Base-by-base conservation (phyloP, 345 rosid species). In the Acer saccharum region DNA sequence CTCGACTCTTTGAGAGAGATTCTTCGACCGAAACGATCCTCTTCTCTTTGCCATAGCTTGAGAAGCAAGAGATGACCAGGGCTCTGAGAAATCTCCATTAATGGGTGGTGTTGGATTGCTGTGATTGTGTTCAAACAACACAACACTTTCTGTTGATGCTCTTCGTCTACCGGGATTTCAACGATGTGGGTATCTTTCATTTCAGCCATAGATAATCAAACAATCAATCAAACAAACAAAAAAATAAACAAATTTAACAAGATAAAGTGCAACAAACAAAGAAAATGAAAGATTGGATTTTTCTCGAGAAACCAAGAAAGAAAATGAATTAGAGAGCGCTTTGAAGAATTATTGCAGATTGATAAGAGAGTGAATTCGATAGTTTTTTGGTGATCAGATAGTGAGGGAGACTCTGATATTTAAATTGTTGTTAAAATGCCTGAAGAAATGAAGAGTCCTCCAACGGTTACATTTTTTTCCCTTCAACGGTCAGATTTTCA, bases 41-140 rank as follows among this genome's bases (percentile, higher is more conserved):
- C 98, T 58, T 97, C 99, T 82, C 99, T 86, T 76, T 94, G 96
- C 98, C 98, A 92, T 44, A 94, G 85, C 81, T 97, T 94, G 68
- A 94, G 85, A 25, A 94, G 99, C 81, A 97, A 83, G 23, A 94
- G 86, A 78, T 97, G 98, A 52, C 99, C 99, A 1, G 99, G 98
- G 84, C 94, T 88, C 64, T 81, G 82, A 32, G 98, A 97, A 82
- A 97, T 97, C 76, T 97, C 98, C 80, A 87, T 84, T 29, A 93
- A 64, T 21, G 99, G 99, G 85, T 97, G 99, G 68, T 93, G 89
- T 79, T 93, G 98, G 69, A 97, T 88, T 69, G 91, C 94, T 3
- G 82, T 68, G 65, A 86, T 78, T 9, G 86, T 76, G 81, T 78
- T 76, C 67, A 85, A 77, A 65, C 80, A 77, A 76, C 67, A 69